A percentile compares a stretch with the other conserved stretches of the same genome.
These are phyloP conservation scores for Eimeria necatrix DNA, from an alignment of 169 alveolate species.

Conservation along the genomic window DNA sequence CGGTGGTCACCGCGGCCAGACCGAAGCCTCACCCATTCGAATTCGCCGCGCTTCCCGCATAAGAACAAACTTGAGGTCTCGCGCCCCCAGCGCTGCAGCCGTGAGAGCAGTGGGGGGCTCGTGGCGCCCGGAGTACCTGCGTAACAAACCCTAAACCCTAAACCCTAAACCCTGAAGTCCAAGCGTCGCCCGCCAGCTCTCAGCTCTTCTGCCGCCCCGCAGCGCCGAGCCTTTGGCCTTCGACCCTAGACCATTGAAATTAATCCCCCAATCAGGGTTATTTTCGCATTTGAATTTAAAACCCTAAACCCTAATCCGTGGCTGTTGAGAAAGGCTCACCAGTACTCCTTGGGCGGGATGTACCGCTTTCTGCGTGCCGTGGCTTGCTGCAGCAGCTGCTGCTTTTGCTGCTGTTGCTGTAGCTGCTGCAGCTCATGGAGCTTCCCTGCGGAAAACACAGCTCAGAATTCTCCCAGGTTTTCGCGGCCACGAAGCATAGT, in stretches of 20 bases:
- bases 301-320: not conserved
- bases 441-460: constrained; percentile 30
- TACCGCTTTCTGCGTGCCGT: not conserved
- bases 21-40: not conserved
- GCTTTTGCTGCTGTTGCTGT: not conserved
- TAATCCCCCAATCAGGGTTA: not conserved
- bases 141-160: not conserved
- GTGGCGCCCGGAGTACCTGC: not conserved
- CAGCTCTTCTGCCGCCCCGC: too few relatives aligned
- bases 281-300: not conserved
- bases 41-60: not conserved
- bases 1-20: too few relatives aligned
- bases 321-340: not conserved
- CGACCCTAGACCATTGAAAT: too few relatives aligned
- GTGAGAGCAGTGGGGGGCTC: not conserved
- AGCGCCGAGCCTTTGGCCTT: too few relatives aligned
- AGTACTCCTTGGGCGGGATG: constrained; percentile 60
- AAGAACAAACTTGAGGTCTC: not conserved
- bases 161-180: not conserved
- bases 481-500: not conserved
- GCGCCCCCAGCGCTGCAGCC: not conserved
- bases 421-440: not conserved
- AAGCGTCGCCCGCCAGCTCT: not conserved
- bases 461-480: not conserved
- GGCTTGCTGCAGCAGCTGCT: not conserved